These are phyloP conservation scores for Kurtzmaniella cleridarum DNA, from an alignment of 805 yeast genomes.

Conservation along the genomic window DNA sequence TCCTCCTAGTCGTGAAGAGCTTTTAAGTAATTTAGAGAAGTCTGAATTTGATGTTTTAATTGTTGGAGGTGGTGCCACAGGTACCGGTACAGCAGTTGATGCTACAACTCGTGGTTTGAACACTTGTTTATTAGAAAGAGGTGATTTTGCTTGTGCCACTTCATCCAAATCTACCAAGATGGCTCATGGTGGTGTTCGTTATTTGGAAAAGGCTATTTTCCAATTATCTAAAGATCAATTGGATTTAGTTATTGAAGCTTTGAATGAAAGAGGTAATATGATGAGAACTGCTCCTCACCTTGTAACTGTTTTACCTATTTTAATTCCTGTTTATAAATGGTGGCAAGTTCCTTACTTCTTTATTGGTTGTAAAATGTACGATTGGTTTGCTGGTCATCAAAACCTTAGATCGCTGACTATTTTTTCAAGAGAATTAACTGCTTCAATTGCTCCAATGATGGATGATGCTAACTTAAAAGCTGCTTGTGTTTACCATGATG, in stretches of 20 bases:
- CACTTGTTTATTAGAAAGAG: slow-evolving; percentile 80
- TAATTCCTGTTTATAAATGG: slow-evolving; percentile 93
- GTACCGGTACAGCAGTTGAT: slow-evolving; percentile 89
- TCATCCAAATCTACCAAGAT: slow-evolving; percentile 91
- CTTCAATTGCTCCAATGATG: slow-evolving; percentile 80
- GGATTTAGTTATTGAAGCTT: slow-evolving; percentile 83
- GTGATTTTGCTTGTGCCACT: slow-evolving; percentile 89
- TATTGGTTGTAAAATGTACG: slow-evolving; percentile 87
- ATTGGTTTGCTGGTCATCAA: slow-evolving; percentile 85
- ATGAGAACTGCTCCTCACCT: slow-evolving; percentile 90
- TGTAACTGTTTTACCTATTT: slow-evolving; percentile 78
- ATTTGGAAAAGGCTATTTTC: slow-evolving; percentile 90
- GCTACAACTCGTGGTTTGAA: slow-evolving; percentile 87
- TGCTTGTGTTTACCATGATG: slow-evolving; percentile 91
- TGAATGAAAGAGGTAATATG: slow-evolving; percentile 82
- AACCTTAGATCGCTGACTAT: slow-evolving; percentile 76
- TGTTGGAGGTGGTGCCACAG: slow-evolving; percentile 96
- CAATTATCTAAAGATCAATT: slow-evolving; percentile 86
- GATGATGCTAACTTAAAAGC: slow-evolving; percentile 77
- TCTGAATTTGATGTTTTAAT: slow-evolving; percentile 72
- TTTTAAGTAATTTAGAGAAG: slow-evolving; percentile 42
- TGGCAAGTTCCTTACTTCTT: slow-evolving; percentile 96
- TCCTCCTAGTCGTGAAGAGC: slow-evolving; percentile 54
- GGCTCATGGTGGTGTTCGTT: slow-evolving; percentile 97
- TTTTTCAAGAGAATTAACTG: slow-evolving; percentile 59